Evolutionary conservation across 2,329 filamentous ascomycete genomes (phyloP).

Genomic region (Pyrenophora seminiperda): DNA sequence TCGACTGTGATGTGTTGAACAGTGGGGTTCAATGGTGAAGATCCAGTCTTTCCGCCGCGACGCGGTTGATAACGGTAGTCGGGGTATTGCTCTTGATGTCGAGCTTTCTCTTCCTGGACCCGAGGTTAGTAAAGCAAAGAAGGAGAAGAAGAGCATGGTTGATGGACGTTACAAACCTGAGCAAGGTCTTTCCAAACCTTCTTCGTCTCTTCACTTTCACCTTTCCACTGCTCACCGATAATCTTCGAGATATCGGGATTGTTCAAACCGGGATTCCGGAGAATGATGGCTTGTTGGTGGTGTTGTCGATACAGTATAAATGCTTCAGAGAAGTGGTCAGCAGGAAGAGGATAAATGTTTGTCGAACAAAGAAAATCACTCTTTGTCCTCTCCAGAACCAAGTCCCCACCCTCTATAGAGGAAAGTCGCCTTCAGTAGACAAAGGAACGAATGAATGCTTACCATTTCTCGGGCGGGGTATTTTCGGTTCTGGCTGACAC

Average conservation of each 20-base stretch:
- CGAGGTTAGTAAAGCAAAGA: constrained; percentile 18
- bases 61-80: constrained; percentile 94
- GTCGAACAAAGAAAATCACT: constrained; percentile 36
- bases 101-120: constrained; percentile 78
- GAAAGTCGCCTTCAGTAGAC: constrained; percentile 17
- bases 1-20: constrained; percentile 48
- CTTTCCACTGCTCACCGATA: constrained; percentile 90
- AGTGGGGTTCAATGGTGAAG: constrained; percentile 41
- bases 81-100: constrained; percentile 87
- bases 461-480: constrained; percentile 74
- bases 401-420: constrained; percentile 15
- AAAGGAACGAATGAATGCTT: constrained; percentile 46
- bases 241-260: constrained; percentile 98
- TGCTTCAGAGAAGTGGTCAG: constrained; percentile 62
- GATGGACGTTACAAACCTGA: constrained; percentile 60
- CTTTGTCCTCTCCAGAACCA: constrained; percentile 31
- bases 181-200: constrained; percentile 87
- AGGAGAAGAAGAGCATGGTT: not conserved
- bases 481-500: constrained; percentile 73
- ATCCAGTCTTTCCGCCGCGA: constrained; percentile 50
- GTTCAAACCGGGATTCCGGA: constrained; percentile 82
- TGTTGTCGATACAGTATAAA: constrained; percentile 98
- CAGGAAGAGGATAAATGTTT: constrained; percentile 22
- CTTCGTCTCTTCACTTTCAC: constrained; percentile 74
- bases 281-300: constrained; percentile 80